Conservation (phyloP, 2,329 filamentous ascomycete species). For the Aureobasidium sp. region DNA sequence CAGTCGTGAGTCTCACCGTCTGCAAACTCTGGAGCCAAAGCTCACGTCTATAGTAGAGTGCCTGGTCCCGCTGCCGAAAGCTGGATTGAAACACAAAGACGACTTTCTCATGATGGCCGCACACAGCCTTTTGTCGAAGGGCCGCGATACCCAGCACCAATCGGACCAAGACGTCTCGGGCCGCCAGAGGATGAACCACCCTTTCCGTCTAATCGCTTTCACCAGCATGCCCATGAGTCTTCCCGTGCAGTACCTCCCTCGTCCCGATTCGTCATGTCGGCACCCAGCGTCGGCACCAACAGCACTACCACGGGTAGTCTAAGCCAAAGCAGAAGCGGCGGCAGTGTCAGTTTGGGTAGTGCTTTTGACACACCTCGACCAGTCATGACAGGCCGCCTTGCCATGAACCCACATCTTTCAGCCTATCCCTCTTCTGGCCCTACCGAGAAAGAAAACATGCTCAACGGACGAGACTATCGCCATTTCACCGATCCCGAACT, state of each 20-base stretch:
- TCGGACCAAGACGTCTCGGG: not conserved
- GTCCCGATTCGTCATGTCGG: not conserved
- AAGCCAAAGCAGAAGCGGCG: not conserved
- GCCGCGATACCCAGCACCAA: not conserved
- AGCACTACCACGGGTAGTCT: not conserved
- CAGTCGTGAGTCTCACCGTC: not conserved
- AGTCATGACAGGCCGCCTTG: not conserved
- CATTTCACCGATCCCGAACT: constrained; percentile 68
- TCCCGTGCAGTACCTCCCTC: not conserved
- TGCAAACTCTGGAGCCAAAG: too few relatives aligned
- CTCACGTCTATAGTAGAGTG: not conserved
- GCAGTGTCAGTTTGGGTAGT: constrained; percentile 1
- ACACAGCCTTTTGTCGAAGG: not conserved
- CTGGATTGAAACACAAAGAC: constrained; percentile 1
- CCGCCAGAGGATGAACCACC: not conserved
- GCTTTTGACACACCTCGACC: constrained; percentile 6
- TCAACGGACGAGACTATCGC: constrained; percentile 69
- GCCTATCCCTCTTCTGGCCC: constrained; percentile 16
- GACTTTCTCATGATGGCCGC: constrained; percentile 1
- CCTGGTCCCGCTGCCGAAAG: not conserved
- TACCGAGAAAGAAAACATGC: constrained; percentile 83
- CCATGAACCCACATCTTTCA: not conserved
- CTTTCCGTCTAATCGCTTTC: not conserved
- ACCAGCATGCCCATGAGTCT: not conserved
- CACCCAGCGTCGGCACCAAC: constrained; percentile 6